Evolutionary conservation across 768 basidiomycete genomes (phyloP), one percentile per base, ranked within the genome.

Genomic region (Pholiota conissans): DNA sequence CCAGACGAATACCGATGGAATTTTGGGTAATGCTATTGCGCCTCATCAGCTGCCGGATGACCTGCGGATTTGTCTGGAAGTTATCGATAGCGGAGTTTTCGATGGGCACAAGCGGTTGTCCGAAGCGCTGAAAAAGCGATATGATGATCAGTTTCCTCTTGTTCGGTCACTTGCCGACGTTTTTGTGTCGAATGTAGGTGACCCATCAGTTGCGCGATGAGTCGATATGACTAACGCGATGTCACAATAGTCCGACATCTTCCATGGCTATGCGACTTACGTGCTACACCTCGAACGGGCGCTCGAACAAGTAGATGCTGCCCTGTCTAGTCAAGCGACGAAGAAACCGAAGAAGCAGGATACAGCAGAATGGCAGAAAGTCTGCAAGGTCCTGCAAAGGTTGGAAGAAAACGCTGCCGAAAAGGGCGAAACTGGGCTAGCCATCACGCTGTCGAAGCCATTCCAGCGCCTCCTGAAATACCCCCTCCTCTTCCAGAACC

Each of bases 401-500:
- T 79, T 97, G 16, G 97, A 99, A 72, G 84, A 88, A 63, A 74
- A 75, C 24, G 93, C 96, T 0, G 79, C 79, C 46, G 91, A 92
- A 55, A 90, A 90, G 67, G 95, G 94, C 56, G 96, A 98, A 76
- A 95, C 93, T 0, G 94, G 95, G 2, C 80, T 99, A 55, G 90
- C 93, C 32, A 99, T 99, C 69, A 93, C 93, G 0, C 79, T 98
- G 9, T 95, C 93, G 18, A 98, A 98, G 70, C 96, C 97, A 2
- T 97, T 99, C 76, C 96, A 98, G 69, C 85, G 96, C 39, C 79
- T 99, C 30, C 84, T 97, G 69, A 98, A 98, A 71, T 97, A 98
- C 71, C 97, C 97, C 3, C 82, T 99, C 30, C 84, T 99, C 47
- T 98, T 98, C 76, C 97, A 99, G 74, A 98, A 97, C 71, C 82